Base-by-base conservation (phyloP, 2,329 filamentous ascomycete genomes). In the Atkinsonella hypoxylon region DNA sequence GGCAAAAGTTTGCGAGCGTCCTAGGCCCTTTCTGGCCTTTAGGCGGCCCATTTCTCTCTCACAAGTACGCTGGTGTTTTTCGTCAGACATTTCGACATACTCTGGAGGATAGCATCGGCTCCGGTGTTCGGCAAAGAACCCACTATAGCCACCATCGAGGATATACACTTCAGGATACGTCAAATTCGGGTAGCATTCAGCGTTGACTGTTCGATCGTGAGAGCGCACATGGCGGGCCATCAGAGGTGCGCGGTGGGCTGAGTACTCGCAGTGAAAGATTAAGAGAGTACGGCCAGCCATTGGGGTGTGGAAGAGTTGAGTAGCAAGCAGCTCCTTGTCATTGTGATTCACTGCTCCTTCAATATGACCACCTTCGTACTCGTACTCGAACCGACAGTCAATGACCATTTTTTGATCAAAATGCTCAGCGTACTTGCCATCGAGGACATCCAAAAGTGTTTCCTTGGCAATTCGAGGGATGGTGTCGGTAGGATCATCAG, bases 151-250 rank as follows among this genome's bases (percentile, higher is more conserved):
- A 54, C 93, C 93, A 57, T 97, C 89, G 40, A 98, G 76, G 60
- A 98, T 95, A 68, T 98, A 98, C 57, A 97, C 83, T 66, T 98
- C 93, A 2, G 93, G 93, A 62, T 95, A 98, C n/a, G 85, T 89
- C 54, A 98, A 80, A 53, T 77, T 79, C 17, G 93, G 93, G 63
- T 97, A 98, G 57, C 79, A 78, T 66, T 93, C 88, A 49, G 82
- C 81, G 67, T 98, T 98, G 62, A 82, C 76, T 38, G 82, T 81
- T 53, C 93, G 88, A 68, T 98, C 93, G 64, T 88, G 83, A 54
- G 89, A 84, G 57, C 93, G 90, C 54, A 98, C 82, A 67, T 89
- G 89, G 61, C 93, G 89, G 47, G 93, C 93, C 86, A 97, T 97
- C 56, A 95, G 83, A 45, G 93, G 93, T 44, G 93, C 93, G 55